Base-by-base conservation (phyloP, 179 eudicot genomes). In the Beta macrorhiza region DNA sequence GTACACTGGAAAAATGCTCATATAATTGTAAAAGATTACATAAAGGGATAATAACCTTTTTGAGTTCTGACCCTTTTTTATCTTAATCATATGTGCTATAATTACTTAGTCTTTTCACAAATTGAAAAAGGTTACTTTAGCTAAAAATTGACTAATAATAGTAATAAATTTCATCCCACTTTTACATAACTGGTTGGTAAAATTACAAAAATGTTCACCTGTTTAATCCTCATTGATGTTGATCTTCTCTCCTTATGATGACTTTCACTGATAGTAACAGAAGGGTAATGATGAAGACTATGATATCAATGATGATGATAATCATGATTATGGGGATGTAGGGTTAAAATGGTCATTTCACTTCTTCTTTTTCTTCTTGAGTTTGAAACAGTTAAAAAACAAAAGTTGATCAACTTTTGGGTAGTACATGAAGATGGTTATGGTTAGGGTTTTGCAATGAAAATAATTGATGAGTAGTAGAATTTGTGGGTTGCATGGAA, bases 21-120 rank as follows among this genome's bases (percentile, higher is more conserved):
- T 70, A 37, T 70, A 69, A 87, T 47, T 78, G 64, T 55, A 44
- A 81, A 74, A 67, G 71, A 76, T 69, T 71, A 81, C 84, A 76
- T 11, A 76, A 45, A 87, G 78, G 85, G 85, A 12, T 55, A 73
- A 61, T 74, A 76, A 81, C 80, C 82, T 85, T 85, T 86, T 86
- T 37, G 82, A 80, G 79, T 78, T 20, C 70, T 55, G n/a, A 29
- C 61, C 62, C 57, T 77, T 75, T 82, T 75, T 79, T 86, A 68
- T 76, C 80, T 84, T 85, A 90, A 91, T 91, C 90, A 86, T 90
- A 89, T 68, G 90, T 73, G 90, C 86, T 84, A 91, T 89, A 84
- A 91, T 89, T 85, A 85, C 86, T 49, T 44, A 45, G 77, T 63
- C 85, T 85, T 85, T 81, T 85, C 79, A 65, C 78, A 69, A 8